These are phyloP conservation scores for Trichosanthes truncata DNA, from an alignment of 306 rosid species.

Conservation along the genomic window DNA sequence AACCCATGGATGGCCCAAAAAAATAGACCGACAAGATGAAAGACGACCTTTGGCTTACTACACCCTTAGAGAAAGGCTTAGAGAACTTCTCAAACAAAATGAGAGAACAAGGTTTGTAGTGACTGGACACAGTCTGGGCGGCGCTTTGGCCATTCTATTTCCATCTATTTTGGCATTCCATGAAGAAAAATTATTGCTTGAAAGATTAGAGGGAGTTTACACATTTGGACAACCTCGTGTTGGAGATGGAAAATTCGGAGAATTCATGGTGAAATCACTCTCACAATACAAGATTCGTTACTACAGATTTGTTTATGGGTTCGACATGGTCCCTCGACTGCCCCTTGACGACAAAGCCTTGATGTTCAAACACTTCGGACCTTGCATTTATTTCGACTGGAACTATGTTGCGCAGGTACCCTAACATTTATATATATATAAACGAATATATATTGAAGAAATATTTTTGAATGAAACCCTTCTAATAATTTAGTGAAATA, in stretches of 20 bases:
- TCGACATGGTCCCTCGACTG: slow-evolving; percentile 57
- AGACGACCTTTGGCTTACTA: slow-evolving; percentile 42
- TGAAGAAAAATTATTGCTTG: slow-evolving; percentile 39
- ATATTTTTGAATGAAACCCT: too few relatives aligned
- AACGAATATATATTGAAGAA: too few relatives aligned
- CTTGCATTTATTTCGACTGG: slow-evolving; percentile 49
- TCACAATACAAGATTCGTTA: slow-evolving; percentile 36
- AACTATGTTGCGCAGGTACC: slow-evolving; percentile 55
- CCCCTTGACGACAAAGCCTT: slow-evolving; percentile 57
- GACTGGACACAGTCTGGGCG: slow-evolving; percentile 85
- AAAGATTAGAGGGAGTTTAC: slow-evolving; percentile 62
- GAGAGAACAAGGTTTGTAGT: slow-evolving; percentile 46
- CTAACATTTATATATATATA: too few relatives aligned
- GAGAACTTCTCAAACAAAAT: slow-evolving; percentile 22
- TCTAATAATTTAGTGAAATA: background rate
- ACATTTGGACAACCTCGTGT: slow-evolving; percentile 88
- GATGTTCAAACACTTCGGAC: slow-evolving; percentile 57
- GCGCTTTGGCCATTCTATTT: slow-evolving; percentile 65
- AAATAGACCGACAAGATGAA: slow-evolving; percentile 8
- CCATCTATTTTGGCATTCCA: slow-evolving; percentile 45
- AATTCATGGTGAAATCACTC: slow-evolving; percentile 42
- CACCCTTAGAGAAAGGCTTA: slow-evolving; percentile 31
- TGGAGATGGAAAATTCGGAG: slow-evolving; percentile 47
- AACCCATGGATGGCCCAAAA: slow-evolving; percentile 47
- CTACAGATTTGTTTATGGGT: slow-evolving; percentile 34